Evolutionary conservation across 1,284 basidiomycete genomes (phyloP).

Genomic region (Tilletia indica): DNA sequence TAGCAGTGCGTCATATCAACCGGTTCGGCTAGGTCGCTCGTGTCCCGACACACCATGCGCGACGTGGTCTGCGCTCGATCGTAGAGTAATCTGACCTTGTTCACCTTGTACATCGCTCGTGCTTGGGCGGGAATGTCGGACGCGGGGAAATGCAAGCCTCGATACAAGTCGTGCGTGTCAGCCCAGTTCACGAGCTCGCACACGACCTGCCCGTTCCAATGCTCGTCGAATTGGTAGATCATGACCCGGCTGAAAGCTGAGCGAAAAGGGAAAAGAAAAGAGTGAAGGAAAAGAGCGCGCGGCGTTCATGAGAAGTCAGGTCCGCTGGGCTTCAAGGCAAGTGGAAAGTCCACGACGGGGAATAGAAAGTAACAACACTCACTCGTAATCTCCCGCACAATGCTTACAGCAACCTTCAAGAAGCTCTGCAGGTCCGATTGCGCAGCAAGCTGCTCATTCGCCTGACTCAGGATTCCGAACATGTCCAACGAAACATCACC

Average conservation of each 20-base stretch:
- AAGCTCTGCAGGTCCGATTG: conserved; percentile 72
- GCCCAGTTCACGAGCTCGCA: conserved; percentile 81
- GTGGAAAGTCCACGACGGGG: not conserved
- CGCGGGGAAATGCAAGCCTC: conserved; percentile 69
- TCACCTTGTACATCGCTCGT: conserved; percentile 63
- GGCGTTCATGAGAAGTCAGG: no score
- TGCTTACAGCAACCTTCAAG: conserved; percentile 73
- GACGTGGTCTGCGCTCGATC: conserved; percentile 75
- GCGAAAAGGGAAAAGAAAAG: not conserved
- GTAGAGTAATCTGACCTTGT: conserved; percentile 80
- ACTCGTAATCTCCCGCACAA: conserved; percentile 73
- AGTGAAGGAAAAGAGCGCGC: not conserved
- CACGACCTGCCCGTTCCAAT: conserved; percentile 69
- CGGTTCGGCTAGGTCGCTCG: conserved; percentile 70
- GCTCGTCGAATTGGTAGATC: conserved; percentile 79
- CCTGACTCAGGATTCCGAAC: conserved; percentile 69
- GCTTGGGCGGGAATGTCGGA: conserved; percentile 65
- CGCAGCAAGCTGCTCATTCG: conserved; percentile 77
- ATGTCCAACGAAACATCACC: conserved; percentile 42
- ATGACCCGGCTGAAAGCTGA: conserved; percentile 65
- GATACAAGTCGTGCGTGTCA: conserved; percentile 74
- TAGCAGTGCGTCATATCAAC: conserved; percentile 86
- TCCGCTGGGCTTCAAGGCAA: no score
- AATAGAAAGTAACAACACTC: not conserved
- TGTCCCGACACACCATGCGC: conserved; percentile 69